Conservation (phyloP, 495 filamentous ascomycete genomes). For the Letharia columbiana region DNA sequence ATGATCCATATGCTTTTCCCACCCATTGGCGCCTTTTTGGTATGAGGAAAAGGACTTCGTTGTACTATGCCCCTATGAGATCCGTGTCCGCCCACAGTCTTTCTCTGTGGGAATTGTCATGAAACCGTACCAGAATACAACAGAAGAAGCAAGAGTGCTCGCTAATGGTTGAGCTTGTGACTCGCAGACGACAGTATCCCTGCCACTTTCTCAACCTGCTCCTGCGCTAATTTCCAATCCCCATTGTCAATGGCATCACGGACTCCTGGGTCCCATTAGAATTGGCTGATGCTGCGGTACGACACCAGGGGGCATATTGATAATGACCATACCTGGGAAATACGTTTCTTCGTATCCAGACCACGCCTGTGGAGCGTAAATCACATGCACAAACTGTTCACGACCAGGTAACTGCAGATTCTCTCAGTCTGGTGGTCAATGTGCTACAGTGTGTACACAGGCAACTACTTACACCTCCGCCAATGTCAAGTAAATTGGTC, state of each 20-base stretch:
- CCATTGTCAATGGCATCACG: constrained; percentile 66
- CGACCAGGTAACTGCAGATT: constrained; percentile 64
- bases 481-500: constrained; percentile 56
- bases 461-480: constrained; percentile 57
- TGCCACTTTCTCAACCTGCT: constrained; percentile 64
- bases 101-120: too few relatives aligned
- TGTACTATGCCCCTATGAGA: neutral
- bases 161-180: constrained; percentile 42
- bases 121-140: neutral
- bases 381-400: constrained; percentile 88
- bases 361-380: constrained; percentile 79
- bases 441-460: neutral
- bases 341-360: constrained; percentile 63
- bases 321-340: constrained; percentile 48
- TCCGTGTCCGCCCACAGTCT: neutral
- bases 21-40: neutral
- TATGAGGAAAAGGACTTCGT: neutral
- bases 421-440: constrained; percentile 4
- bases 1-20: neutral
- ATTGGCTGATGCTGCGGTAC: neutral
- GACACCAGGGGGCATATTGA: neutral
- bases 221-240: constrained; percentile 62
- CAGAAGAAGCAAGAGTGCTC: neutral
- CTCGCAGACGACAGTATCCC: constrained; percentile 57
- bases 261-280: constrained; percentile 39